phyloP scores from a whole-genome alignment of 805 yeast species.

The Suhomyces prunicola region DNA sequence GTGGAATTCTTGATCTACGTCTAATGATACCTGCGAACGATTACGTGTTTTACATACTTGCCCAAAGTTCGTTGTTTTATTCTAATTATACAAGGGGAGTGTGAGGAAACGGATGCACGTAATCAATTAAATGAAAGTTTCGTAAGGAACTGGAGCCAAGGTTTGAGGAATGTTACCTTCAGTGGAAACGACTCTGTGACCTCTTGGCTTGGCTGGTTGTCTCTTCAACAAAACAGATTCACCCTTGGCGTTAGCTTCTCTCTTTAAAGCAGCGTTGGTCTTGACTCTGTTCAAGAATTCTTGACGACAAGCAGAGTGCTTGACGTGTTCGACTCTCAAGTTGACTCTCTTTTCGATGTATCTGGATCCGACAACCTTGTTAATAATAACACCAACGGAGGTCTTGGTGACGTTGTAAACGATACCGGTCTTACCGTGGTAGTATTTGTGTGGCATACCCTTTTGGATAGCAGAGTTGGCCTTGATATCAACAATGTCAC shows the following conservation, averaged over 20 bases:
- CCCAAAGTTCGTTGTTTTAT: neutral
- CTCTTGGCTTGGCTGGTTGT: slow-evolving; percentile 98
- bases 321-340: slow-evolving; percentile 97
- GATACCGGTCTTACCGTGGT: slow-evolving; percentile 99
- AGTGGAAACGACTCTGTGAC: slow-evolving; percentile 78
- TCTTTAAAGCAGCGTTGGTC: slow-evolving; percentile 89
- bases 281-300: slow-evolving; percentile 99
- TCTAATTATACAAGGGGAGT: slow-evolving; percentile 7
- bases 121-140: slow-evolving; percentile 85
- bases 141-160: slow-evolving; percentile 98
- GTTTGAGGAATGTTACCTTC: slow-evolving; percentile 88
- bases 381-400: slow-evolving; percentile 95
- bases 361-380: slow-evolving; percentile 99
- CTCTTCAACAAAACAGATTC: slow-evolving; percentile 90
- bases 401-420: slow-evolving; percentile 98
- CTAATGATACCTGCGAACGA: slow-evolving; percentile 6
- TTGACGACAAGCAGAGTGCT: slow-evolving; percentile 99
- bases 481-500: slow-evolving; percentile 99
- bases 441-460: slow-evolving; percentile 99
- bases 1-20: slow-evolving; percentile 6
- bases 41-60: slow-evolving; percentile 7
- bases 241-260: slow-evolving; percentile 94
- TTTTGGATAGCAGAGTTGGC: slow-evolving; percentile 99
- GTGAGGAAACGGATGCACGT: neutral
- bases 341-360: slow-evolving; percentile 98